Evolutionary conservation across 441 rosid species (phyloP).

Genomic region (Arabidopsis lyrata): DNA sequence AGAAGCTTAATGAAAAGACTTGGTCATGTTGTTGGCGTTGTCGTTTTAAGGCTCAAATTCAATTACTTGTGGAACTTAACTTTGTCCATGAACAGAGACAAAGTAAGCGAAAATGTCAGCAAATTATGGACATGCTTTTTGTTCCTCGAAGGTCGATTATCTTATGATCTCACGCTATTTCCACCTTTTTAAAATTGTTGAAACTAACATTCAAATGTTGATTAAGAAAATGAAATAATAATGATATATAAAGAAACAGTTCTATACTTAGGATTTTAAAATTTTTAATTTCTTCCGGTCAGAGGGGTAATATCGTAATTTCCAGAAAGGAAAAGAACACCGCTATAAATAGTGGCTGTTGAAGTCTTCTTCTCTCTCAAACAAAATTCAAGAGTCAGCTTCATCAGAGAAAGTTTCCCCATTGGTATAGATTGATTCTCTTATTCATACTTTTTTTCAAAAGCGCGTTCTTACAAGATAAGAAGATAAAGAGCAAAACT

Average conservation of each 20-base stretch:
- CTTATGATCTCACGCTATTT: conserved; percentile 22
- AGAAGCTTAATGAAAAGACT: neutral
- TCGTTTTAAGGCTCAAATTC: conserved; percentile 7
- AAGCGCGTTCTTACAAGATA: conserved; percentile 26
- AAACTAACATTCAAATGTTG: neutral
- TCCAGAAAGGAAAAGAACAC: neutral
- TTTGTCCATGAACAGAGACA: conserved; percentile 1
- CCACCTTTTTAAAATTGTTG: conserved; percentile 1
- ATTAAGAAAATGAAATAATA: neutral
- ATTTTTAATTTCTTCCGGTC: neutral
- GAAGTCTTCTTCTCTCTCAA: neutral
- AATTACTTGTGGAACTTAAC: conserved; percentile 21
- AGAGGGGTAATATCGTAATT: conserved; percentile 3
- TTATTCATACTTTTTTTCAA: conserved; percentile 5
- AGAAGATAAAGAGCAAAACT: conserved; percentile 2
- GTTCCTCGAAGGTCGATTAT: conserved; percentile 16
- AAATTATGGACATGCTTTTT: conserved; percentile 39
- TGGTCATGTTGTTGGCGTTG: conserved; percentile 32
- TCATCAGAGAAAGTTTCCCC: conserved; percentile 5
- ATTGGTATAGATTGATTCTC: conserved; percentile 18
- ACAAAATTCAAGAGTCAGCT: conserved; percentile 14
- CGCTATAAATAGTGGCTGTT: conserved; percentile 9
- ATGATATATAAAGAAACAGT: neutral
- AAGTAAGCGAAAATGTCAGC: conserved; percentile 8
- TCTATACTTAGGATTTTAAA: neutral